Evolutionary conservation across 768 basidiomycete species (phyloP).

Genomic region (Lanmaoa rubissima): DNA sequence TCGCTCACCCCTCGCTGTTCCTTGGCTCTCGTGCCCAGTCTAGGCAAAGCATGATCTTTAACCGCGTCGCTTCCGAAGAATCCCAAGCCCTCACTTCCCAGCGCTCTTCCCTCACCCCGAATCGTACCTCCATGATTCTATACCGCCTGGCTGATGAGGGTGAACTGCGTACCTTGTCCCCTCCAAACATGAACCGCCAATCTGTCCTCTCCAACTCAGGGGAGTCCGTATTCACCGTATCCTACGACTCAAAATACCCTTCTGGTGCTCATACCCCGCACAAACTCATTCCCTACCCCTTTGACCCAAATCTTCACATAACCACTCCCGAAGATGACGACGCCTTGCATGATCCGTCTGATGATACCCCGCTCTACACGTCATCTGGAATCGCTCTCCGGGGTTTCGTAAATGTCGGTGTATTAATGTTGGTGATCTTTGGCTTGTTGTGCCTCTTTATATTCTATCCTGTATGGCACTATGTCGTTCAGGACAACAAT

Average conservation of each 20-base stretch:
- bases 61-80: slow-evolving; percentile 45
- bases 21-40: slow-evolving; percentile 39
- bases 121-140: slow-evolving; percentile 62
- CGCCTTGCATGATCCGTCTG: slow-evolving; percentile 61
- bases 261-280: slow-evolving; percentile 31
- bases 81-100: slow-evolving; percentile 40
- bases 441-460: slow-evolving; percentile 74
- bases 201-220: slow-evolving; percentile 52
- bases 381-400: slow-evolving; percentile 36
- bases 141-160: slow-evolving; percentile 52
- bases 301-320: slow-evolving; percentile 61
- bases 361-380: slow-evolving; percentile 28
- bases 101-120: slow-evolving; percentile 15
- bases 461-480: slow-evolving; percentile 69
- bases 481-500: background rate
- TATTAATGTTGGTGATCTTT: slow-evolving; percentile 59
- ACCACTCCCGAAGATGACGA: slow-evolving; percentile 74
- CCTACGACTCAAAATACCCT: slow-evolving; percentile 68
- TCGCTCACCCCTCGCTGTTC: slow-evolving; percentile 13
- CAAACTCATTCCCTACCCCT: slow-evolving; percentile 65
- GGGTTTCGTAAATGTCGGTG: slow-evolving; percentile 66
- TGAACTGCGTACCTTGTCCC: slow-evolving; percentile 32
- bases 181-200: slow-evolving; percentile 36
- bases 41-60: slow-evolving; percentile 40
- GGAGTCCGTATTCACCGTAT: slow-evolving; percentile 48